A percentile compares a stretch with the other conserved stretches of the same genome.
Conservation (phyloP, 2,329 filamentous ascomycete species). For the Trichoderma asperellum region DNA sequence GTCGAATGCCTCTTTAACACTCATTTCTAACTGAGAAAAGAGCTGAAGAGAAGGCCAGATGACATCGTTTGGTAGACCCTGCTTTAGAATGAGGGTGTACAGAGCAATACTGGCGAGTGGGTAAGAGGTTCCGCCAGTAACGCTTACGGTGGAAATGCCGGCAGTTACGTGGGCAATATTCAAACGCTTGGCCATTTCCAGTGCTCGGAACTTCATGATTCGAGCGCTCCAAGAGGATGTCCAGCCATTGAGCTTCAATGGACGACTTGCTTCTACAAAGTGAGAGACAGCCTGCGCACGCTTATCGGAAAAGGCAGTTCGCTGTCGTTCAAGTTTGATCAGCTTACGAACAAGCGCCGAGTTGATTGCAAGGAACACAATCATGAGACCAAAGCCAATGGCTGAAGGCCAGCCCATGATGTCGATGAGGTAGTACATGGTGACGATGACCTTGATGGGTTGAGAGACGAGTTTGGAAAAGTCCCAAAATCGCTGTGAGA, state of each 20-base stretch:
- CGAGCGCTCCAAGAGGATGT: constrained; percentile 44
- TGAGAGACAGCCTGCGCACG: constrained; percentile 82
- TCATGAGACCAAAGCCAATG: constrained; percentile 70
- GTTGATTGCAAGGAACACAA: constrained; percentile 72
- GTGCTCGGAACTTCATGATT: constrained; percentile 43
- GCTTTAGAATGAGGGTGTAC: constrained; percentile 72
- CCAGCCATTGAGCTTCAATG: constrained; percentile 53
- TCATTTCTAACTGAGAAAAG: constrained; percentile 74
- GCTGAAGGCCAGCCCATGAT: constrained; percentile 81
- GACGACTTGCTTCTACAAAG: constrained; percentile 83
- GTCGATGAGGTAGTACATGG: constrained; percentile 64
- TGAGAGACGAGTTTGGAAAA: constrained; percentile 75
- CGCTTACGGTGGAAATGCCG: constrained; percentile 69
- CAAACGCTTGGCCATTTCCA: constrained; percentile 45
- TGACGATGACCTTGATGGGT: constrained; percentile 75
- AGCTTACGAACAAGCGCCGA: constrained; percentile 67
- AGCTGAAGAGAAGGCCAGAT: constrained; percentile 86
- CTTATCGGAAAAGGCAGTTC: constrained; percentile 74
- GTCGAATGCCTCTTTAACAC: constrained; percentile 73
- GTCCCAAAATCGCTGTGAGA: constrained; percentile 87
- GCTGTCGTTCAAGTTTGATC: constrained; percentile 69
- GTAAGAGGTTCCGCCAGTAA: constrained; percentile 72
- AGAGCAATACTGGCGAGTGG: constrained; percentile 81
- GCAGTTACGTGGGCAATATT: constrained; percentile 44
- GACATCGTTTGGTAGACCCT: constrained; percentile 73